Evolutionary conservation across 2,329 filamentous ascomycete species (phyloP).

Genomic region (Xylaria sp.): DNA sequence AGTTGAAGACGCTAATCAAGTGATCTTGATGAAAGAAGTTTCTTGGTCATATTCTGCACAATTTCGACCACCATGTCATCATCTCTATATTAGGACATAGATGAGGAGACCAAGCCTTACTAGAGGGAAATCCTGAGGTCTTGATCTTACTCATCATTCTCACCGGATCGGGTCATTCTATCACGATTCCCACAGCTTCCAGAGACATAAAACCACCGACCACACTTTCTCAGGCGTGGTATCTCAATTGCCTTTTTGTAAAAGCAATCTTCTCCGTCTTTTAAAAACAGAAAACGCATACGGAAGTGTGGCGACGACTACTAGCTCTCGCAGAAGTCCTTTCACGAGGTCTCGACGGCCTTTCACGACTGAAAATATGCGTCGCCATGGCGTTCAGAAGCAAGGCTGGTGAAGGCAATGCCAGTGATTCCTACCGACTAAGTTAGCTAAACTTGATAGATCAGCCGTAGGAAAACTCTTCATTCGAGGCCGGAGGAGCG

Average conservation of each 20-base stretch:
- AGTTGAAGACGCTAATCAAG: neutral
- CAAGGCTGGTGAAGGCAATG: constrained; percentile 8
- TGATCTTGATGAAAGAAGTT: neutral
- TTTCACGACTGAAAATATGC: constrained; percentile 16
- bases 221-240: neutral
- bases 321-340: constrained; percentile 43
- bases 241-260: constrained; percentile 29
- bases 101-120: constrained; percentile 39
- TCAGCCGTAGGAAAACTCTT: constrained; percentile 71
- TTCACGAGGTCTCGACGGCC: neutral
- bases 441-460: constrained; percentile 57
- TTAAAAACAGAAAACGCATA: constrained; percentile 42
- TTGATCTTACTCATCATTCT: constrained; percentile 15
- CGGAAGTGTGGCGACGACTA: constrained; percentile 45
- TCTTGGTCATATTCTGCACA: too few relatives aligned
- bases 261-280: constrained; percentile 46
- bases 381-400: constrained; percentile 23
- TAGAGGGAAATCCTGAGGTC: constrained; percentile 39
- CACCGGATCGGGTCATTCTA: constrained; percentile 7
- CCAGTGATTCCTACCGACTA: constrained; percentile 30
- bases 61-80: too few relatives aligned
- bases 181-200: constrained; percentile 12
- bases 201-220: neutral
- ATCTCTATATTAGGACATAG: neutral
- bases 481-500: constrained; percentile 70